Conservation (phyloP, 345 rosid genomes). For the Dipteronia dyeriana region DNA sequence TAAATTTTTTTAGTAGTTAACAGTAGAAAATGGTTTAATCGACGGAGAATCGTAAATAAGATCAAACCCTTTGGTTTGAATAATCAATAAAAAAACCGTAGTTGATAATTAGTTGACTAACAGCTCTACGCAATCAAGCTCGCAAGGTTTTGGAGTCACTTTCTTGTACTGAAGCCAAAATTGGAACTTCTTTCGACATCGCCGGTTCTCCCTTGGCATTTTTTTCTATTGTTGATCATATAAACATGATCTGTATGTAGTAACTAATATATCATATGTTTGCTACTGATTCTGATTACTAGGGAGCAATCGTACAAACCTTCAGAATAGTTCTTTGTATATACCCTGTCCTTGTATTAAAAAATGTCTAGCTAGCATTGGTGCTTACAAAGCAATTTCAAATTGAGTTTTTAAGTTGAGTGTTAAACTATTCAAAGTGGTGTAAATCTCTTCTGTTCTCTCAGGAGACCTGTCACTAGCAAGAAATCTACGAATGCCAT, state of each 20-base stretch:
- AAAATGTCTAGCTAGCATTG: neutral
- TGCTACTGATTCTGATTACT: neutral
- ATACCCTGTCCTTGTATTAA: neutral
- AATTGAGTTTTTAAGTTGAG: slow-evolving; percentile 39
- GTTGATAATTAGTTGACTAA: too few relatives aligned
- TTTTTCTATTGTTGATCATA: neutral
- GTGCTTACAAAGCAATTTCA: slow-evolving; percentile 9
- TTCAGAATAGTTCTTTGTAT: neutral
- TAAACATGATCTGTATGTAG: slow-evolving; percentile 2
- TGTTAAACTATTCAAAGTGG: slow-evolving; percentile 42
- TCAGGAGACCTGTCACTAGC: slow-evolving; percentile 48
- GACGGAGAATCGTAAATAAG: too few relatives aligned
- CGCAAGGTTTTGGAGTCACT: too few relatives aligned
- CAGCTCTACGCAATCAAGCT: too few relatives aligned
- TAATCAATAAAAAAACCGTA: too few relatives aligned
- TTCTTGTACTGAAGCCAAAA: too few relatives aligned
- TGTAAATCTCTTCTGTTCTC: slow-evolving; percentile 40
- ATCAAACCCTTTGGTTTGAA: too few relatives aligned
- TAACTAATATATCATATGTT: neutral
- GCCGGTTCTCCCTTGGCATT: too few relatives aligned
- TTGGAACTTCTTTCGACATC: too few relatives aligned
- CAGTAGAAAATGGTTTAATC: too few relatives aligned
- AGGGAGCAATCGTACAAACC: neutral
- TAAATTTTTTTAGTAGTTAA: too few relatives aligned
- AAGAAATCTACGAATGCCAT: slow-evolving; percentile 46